These are phyloP conservation scores for Wickerhamomyces silvicola DNA, from an alignment of 805 yeast species.

Conservation along the genomic window DNA sequence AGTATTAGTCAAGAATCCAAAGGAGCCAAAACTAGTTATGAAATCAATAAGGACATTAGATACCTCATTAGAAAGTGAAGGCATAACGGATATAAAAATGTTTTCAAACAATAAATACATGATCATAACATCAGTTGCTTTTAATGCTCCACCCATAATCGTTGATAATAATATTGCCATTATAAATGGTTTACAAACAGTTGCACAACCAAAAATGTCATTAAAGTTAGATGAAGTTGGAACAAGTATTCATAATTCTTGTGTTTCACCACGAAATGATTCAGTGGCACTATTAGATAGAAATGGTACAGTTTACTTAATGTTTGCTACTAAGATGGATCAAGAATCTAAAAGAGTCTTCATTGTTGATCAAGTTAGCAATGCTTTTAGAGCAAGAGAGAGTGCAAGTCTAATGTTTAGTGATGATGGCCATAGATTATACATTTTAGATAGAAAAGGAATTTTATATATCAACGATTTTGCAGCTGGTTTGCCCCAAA, in stretches of 20 bases:
- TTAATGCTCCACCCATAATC: constrained; percentile 59
- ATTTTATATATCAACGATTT: constrained; percentile 74
- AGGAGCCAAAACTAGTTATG: constrained; percentile 62
- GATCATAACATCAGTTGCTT: constrained; percentile 55
- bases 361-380: constrained; percentile 69
- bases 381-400: constrained; percentile 64
- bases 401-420: constrained; percentile 77
- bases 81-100: constrained; percentile 75
- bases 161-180: constrained; percentile 56
- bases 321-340: constrained; percentile 55
- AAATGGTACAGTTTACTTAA: constrained; percentile 67
- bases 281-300: constrained; percentile 76
- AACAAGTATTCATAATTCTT: constrained; percentile 63
- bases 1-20: constrained; percentile 57
- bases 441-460: constrained; percentile 78
- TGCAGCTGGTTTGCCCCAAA: constrained; percentile 76
- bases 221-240: constrained; percentile 77
- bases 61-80: constrained; percentile 73
- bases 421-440: constrained; percentile 73
- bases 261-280: constrained; percentile 81
- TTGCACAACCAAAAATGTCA: constrained; percentile 55
- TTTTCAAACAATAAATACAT: constrained; percentile 58
- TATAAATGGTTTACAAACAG: constrained; percentile 30
- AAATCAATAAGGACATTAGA: constrained; percentile 59
- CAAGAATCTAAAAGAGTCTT: constrained; percentile 43